phyloP scores from a whole-genome alignment of 768 basidiomycete genomes.

The Tulasnella sp. region DNA sequence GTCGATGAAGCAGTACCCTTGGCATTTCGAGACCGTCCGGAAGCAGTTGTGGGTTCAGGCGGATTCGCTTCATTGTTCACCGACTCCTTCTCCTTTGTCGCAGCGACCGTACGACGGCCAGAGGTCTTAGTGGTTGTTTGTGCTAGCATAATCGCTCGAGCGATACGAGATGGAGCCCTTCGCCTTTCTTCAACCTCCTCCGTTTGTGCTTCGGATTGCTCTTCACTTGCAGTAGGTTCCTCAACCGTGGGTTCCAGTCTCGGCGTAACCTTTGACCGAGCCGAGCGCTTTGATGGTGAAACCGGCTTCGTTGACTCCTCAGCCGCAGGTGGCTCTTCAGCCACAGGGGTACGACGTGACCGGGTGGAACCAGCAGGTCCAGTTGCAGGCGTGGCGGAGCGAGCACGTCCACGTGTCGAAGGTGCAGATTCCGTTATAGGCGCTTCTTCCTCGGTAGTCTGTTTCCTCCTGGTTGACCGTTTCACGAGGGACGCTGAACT shows the following conservation, averaged over 20 bases:
- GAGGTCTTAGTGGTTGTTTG: too few species aligned
- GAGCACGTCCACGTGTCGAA: not conserved
- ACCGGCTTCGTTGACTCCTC: not conserved
- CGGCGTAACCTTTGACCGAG: not conserved
- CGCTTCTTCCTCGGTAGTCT: not conserved
- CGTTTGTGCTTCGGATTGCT: too few species aligned
- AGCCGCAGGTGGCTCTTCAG: not conserved
- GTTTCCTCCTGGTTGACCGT: too few species aligned
- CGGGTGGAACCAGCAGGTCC: not conserved
- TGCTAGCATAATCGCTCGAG: too few species aligned
- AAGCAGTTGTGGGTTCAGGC: not conserved
- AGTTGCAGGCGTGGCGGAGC: not conserved
- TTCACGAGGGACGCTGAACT: too few species aligned
- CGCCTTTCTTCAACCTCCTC: too few species aligned
- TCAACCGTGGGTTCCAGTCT: too few species aligned
- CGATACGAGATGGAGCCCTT: too few species aligned
- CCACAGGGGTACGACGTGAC: not conserved
- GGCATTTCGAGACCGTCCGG: not conserved
- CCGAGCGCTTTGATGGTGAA: not conserved
- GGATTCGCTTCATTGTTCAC: too few species aligned
- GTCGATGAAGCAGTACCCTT: not conserved
- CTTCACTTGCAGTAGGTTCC: too few species aligned
- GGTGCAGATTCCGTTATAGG: not conserved
- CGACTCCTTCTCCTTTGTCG: too few species aligned
- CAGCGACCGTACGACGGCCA: too few species aligned